Evolutionary conservation across 108 stramenopile genomes (phyloP), one percentile per base, ranked within the genome.

Genomic region (Phaeodactylum tricornutum): DNA sequence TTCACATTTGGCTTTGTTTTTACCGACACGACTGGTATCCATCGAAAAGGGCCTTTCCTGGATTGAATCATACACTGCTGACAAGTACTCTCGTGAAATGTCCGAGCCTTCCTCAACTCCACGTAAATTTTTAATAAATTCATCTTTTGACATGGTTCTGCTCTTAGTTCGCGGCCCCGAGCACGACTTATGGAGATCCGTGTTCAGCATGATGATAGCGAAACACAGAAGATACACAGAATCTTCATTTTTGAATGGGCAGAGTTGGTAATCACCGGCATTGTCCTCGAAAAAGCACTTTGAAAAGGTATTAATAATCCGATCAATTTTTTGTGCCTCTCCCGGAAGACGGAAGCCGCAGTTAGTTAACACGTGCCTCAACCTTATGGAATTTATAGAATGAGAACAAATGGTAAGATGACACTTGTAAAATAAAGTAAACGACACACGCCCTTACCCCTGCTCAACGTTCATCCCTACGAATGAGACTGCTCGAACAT

Each of bases 211-310:
- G 56, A 98, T 98, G 36, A 96, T 77, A 6, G 95, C 89, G 71
- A 95, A 98, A 25, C 92, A 76, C 12, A 98, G 61, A 3, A 98
- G 29, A 62, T 81, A 94, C 12, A 91, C 88, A 20, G 93, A 85
- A 46, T 95, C 95, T 43, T 87, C 80, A 43, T 92, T 73, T n/a
- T 76, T 51, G 48, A 95, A 93, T 0, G 89, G 92, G 43, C 91
- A 90, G 12, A 64, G 61, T 16, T 58, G 42, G 30, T 53, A 38
- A 59, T 85, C 86, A 16, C 86, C 86, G 0, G 81, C 81, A 61
- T 98, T 98, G 62, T 98, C 95, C 59, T 93, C 87, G 84, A 85
- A 95, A 57, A 87, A 98, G 62, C 91, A 93, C 55, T 92, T 84
- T 9, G 90, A 67, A 53, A 96, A 98, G 1, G 90, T 81, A 3